phyloP scores from a whole-genome alignment of 768 basidiomycete genomes.

The Russula emetica region DNA sequence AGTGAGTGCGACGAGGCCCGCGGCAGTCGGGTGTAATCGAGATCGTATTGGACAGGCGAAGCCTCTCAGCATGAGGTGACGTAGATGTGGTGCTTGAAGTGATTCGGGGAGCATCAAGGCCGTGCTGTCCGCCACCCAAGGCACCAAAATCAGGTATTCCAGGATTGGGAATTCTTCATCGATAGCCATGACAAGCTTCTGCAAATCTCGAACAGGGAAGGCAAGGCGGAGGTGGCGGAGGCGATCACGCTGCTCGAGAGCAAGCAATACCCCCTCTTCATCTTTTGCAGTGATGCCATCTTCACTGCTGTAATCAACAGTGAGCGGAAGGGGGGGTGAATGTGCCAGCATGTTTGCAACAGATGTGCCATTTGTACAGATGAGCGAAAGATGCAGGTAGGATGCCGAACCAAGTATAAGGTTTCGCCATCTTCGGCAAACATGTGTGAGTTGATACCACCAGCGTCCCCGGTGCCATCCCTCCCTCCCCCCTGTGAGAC shows the following conservation, averaged over 20 bases:
- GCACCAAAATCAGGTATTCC: not conserved
- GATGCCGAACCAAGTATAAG: not conserved
- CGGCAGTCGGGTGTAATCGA: too few relatives aligned
- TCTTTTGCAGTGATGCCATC: not conserved
- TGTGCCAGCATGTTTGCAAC: not conserved
- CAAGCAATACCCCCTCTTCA: not conserved
- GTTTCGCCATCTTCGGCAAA: not conserved
- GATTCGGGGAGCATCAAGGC: not conserved
- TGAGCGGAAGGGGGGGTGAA: not conserved
- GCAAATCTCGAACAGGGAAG: not conserved
- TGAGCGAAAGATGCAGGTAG: not conserved
- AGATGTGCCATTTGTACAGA: not conserved
- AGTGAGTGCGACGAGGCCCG: too few relatives aligned
- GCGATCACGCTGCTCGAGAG: not conserved
- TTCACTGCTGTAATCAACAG: not conserved
- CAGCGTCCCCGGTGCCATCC: not conserved
- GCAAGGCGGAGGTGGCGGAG: not conserved
- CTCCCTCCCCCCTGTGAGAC: too few relatives aligned
- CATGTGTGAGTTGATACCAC: not conserved
- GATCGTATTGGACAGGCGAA: too few relatives aligned
- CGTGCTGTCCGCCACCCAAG: fast-evolving
- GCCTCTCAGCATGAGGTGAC: too few relatives aligned
- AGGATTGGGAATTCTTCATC: not conserved
- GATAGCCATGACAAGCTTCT: not conserved
- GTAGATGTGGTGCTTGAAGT: not conserved